These are phyloP conservation scores for Candida argentea DNA, from an alignment of 805 yeast genomes.

Conservation along the genomic window DNA sequence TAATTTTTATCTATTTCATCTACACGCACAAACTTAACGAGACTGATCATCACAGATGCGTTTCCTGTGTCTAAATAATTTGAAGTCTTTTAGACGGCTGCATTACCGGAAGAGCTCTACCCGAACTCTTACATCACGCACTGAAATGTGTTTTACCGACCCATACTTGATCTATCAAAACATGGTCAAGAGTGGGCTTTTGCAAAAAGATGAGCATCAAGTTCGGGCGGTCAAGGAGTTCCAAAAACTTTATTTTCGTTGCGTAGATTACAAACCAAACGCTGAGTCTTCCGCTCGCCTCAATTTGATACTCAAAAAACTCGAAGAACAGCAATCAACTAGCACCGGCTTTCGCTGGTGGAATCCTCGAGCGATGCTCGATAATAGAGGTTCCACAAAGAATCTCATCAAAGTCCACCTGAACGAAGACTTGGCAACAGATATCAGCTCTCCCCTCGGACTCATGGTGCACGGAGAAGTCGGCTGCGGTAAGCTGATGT, in stretches of 20 bases:
- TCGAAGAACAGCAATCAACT: slow-evolving; percentile 15
- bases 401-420: slow-evolving; percentile 41
- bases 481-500: slow-evolving; percentile 68
- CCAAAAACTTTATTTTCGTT: slow-evolving; percentile 48
- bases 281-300: slow-evolving; percentile 35
- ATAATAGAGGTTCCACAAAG: slow-evolving; percentile 23
- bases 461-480: slow-evolving; percentile 54
- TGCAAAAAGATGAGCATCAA: slow-evolving; percentile 49
- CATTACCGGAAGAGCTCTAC: too few relatives aligned
- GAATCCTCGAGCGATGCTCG: slow-evolving; percentile 8
- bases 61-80: too few relatives aligned
- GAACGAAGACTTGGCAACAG: slow-evolving; percentile 50
- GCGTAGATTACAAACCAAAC: slow-evolving; percentile 51
- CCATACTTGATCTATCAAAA: slow-evolving; percentile 49
- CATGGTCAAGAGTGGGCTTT: slow-evolving; percentile 39
- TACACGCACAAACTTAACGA: too few relatives aligned
- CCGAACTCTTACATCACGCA: too few relatives aligned
- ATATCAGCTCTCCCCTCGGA: slow-evolving; percentile 55
- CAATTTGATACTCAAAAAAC: slow-evolving; percentile 25
- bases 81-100: too few relatives aligned
- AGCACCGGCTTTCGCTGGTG: slow-evolving; percentile 2
- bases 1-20: too few relatives aligned
- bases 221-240: slow-evolving; percentile 53
- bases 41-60: too few relatives aligned
- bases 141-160: slow-evolving; percentile 53